Conservation (phyloP, 306 rosid genomes). For the Rubus parviflorus region DNA sequence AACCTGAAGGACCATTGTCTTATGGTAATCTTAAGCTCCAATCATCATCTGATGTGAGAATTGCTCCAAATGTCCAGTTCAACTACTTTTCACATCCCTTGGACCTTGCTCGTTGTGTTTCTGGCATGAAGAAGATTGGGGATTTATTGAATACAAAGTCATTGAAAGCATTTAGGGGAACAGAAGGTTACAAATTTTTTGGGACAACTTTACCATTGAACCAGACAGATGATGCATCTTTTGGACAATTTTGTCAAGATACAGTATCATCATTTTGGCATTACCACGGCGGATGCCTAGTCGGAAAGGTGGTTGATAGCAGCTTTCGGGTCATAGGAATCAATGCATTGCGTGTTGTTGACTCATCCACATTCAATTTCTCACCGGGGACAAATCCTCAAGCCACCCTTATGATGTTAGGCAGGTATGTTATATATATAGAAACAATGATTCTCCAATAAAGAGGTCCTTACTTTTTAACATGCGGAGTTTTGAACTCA, state of each 20-base stretch:
- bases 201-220: constrained; percentile 12
- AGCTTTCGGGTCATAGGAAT: constrained; percentile 12
- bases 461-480: no score
- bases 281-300: constrained; percentile 28
- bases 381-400: constrained; percentile 28
- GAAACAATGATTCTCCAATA: no score
- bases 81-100: constrained; percentile 13
- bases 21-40: constrained; percentile 7
- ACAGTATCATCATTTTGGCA: constrained; percentile 28
- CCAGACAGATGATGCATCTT: constrained; percentile 4
- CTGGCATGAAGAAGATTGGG: not conserved
- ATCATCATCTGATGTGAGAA: not conserved
- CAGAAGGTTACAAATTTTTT: constrained; percentile 2
- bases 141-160: not conserved
- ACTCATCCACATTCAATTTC: constrained; percentile 4
- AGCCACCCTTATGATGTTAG: constrained; percentile 31
- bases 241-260: constrained; percentile 11
- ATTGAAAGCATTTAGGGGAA: constrained; percentile 4
- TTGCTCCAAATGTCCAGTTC: constrained; percentile 5
- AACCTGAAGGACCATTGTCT: not conserved
- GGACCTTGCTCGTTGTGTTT: constrained; percentile 23
- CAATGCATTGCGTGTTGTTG: constrained; percentile 5
- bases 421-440: constrained; percentile 12
- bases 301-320: constrained; percentile 24
- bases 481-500: no score